phyloP scores from a whole-genome alignment of 176 grass and related monocot genomes.

The Rhipidocladum racemiflorum region DNA sequence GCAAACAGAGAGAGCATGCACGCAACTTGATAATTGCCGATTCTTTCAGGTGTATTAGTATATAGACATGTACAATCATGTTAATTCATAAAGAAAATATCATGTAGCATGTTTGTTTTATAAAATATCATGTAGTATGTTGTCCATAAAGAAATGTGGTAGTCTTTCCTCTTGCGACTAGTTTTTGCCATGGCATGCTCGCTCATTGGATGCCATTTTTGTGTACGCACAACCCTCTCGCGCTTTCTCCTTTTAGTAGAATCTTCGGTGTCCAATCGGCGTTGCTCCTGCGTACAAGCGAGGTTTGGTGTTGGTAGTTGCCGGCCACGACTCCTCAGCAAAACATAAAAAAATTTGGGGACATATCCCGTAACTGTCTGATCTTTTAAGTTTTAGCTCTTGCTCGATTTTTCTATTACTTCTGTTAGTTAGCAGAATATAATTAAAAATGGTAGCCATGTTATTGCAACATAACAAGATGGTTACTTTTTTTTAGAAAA shows the following conservation, averaged over 20 bases:
- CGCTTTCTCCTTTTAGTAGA: background rate
- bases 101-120: background rate
- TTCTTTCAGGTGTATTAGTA: background rate
- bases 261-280: constrained; percentile 29
- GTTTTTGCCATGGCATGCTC: background rate
- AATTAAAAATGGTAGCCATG: background rate
- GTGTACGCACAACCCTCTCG: background rate
- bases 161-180: background rate
- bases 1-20: constrained; percentile 25
- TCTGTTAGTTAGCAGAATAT: background rate
- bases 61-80: background rate
- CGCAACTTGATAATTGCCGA: constrained; percentile 35
- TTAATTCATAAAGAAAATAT: background rate
- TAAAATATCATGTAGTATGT: background rate
- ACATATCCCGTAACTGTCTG: constrained; percentile 33
- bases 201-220: constrained; percentile 23
- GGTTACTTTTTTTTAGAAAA: background rate
- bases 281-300: constrained; percentile 21
- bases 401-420: constrained; percentile 18
- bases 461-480: background rate
- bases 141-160: background rate
- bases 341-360: background rate
- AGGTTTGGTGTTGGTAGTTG: constrained; percentile 43
- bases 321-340: constrained; percentile 40
- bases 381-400: constrained; percentile 33